Evolutionary conservation across 2,329 filamentous ascomycete species (phyloP).

Genomic region (Helotiales sp.): DNA sequence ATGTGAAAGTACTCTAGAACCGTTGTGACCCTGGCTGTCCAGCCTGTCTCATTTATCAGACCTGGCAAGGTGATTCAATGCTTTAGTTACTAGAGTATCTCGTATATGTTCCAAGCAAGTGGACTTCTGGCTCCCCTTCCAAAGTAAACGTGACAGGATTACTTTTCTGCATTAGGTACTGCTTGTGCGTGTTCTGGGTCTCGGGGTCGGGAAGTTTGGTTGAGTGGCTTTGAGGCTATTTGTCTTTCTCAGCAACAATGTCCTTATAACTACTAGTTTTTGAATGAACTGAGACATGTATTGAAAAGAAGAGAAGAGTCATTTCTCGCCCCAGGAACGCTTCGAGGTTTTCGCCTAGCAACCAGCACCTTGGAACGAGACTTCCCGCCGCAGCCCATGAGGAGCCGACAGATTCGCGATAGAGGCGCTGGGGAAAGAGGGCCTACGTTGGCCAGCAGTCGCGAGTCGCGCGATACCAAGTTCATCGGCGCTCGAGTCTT

Average conservation of each 20-base stretch:
- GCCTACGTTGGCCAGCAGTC: too few relatives aligned
- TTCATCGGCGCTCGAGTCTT: neutral
- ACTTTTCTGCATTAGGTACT: neutral
- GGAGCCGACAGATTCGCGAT: neutral
- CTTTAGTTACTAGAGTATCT: conserved; percentile 24
- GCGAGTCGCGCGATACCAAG: neutral
- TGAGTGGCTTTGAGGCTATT: neutral
- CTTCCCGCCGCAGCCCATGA: neutral
- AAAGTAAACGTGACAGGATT: neutral
- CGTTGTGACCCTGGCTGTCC: conserved; percentile 24
- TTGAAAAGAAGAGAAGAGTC: neutral
- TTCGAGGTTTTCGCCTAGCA: neutral
- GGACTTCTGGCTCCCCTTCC: conserved; percentile 7
- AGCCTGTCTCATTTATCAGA: conserved; percentile 20
- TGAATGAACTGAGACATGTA: neutral
- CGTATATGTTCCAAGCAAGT: conserved; percentile 21
- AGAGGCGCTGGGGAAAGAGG: neutral
- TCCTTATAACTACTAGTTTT: neutral
- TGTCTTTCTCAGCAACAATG: neutral
- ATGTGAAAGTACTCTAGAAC: conserved; percentile 26
- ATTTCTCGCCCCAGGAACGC: neutral
- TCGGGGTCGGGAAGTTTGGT: neutral
- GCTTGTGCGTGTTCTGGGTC: neutral
- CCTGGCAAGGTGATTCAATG: neutral
- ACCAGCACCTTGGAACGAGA: neutral